Percentiles rank a stretch among this genome's conserved stretches.
Evolutionary conservation across 2,329 filamentous ascomycete genomes (phyloP).

Genomic region (Penicillium sp.): DNA sequence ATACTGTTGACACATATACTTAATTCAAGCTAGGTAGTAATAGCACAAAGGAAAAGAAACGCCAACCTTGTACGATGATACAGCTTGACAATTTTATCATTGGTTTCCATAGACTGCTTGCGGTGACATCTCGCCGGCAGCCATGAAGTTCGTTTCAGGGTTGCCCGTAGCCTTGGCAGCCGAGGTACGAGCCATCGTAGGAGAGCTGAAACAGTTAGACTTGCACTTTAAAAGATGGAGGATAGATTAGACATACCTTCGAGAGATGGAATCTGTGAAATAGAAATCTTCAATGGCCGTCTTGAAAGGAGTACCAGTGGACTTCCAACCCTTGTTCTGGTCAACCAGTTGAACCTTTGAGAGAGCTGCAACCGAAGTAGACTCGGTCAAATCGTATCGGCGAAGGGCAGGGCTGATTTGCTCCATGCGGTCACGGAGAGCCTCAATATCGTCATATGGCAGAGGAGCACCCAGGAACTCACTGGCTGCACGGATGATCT

Average conservation of each 20-base stretch:
- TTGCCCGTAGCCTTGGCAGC: conserved; percentile 82
- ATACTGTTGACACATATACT: conserved; percentile 10
- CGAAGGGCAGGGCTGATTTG: conserved; percentile 89
- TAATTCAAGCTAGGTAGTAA: conserved; percentile 14
- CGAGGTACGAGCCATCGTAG: conserved; percentile 97
- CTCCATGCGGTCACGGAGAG: conserved; percentile 85
- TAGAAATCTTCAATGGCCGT: conserved; percentile 94
- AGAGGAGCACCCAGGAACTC: conserved; percentile 86
- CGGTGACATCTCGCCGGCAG: conserved; percentile 55
- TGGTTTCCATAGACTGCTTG: conserved; percentile 36
- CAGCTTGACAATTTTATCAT: conserved; percentile 10
- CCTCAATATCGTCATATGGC: conserved; percentile 88
- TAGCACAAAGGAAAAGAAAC: conserved; percentile 17
- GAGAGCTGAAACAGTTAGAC: conserved; percentile 62
- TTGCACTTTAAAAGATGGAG: neutral
- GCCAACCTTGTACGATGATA: conserved; percentile 15
- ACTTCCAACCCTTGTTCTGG: conserved; percentile 83
- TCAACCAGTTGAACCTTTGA: conserved; percentile 95
- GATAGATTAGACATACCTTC: conserved; percentile 63
- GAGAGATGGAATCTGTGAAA: conserved; percentile 94
- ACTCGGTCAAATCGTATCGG: conserved; percentile 87
- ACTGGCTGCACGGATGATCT: conserved; percentile 89
- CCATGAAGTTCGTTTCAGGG: conserved; percentile 75
- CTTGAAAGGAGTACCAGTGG: conserved; percentile 70
- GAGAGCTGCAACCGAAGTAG: conserved; percentile 66